Evolutionary conservation across 352 stramenopile genomes (phyloP).

Genomic region (Globisporangium cystogenes): DNA sequence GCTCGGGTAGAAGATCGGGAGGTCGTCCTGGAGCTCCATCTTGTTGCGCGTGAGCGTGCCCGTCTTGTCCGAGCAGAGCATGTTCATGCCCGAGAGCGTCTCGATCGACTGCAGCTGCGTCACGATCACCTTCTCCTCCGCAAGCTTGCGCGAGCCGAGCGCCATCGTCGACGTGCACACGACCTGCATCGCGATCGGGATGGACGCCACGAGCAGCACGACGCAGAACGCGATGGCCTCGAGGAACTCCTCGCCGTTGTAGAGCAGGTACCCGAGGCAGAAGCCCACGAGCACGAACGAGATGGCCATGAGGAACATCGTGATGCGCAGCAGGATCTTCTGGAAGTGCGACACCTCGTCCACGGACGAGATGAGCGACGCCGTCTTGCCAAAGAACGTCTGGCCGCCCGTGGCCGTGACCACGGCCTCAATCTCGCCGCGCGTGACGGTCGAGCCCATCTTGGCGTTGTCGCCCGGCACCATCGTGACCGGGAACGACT

Average conservation of each 20-base stretch:
- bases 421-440: constrained; percentile 90
- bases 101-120: constrained; percentile 90
- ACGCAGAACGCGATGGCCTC: constrained; percentile 85
- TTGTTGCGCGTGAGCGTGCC: constrained; percentile 94
- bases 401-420: constrained; percentile 86
- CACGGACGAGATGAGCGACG: constrained; percentile 61
- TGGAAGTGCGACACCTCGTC: constrained; percentile 86
- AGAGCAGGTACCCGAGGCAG: constrained; percentile 83
- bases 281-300: constrained; percentile 86
- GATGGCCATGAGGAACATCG: constrained; percentile 85
- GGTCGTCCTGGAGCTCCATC: constrained; percentile 91
- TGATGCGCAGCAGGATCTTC: constrained; percentile 91
- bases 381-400: constrained; percentile 92
- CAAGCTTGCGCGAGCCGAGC: constrained; percentile 86
- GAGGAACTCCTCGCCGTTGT: constrained; percentile 70
- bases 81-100: constrained; percentile 89
- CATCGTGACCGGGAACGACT: constrained; percentile 92
- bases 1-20: constrained; percentile 79
- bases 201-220: constrained; percentile 89
- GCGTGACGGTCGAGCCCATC: constrained; percentile 81
- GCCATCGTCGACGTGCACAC: constrained; percentile 92
- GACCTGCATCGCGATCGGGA: constrained; percentile 93
- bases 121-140: constrained; percentile 91
- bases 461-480: constrained; percentile 73
- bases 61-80: constrained; percentile 96